phyloP scores from a whole-genome alignment of 495 filamentous ascomycete species.

The Lasiosphaeriaceae sp. region DNA sequence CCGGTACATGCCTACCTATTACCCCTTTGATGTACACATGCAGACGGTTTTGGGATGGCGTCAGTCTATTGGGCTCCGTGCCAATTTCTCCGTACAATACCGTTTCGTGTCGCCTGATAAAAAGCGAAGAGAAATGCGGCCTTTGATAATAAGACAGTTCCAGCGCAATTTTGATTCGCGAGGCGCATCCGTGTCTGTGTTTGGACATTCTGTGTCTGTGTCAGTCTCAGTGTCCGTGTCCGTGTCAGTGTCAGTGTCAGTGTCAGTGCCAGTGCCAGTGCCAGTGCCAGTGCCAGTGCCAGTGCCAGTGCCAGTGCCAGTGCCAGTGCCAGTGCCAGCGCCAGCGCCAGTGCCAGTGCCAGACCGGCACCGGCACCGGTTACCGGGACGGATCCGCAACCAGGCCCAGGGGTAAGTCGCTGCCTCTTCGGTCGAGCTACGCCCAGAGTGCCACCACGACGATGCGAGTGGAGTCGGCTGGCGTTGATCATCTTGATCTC shows the following conservation, averaged over 20 bases:
- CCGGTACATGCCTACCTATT: no score
- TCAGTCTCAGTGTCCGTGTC: conserved; percentile 13
- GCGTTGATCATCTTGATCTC: not conserved
- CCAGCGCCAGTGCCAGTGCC: not conserved
- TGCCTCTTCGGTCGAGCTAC: not conserved
- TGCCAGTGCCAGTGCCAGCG: conserved; percentile 16
- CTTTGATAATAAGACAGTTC: conserved; percentile 21
- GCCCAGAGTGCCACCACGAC: not conserved
- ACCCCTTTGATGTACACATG: conserved; percentile 2
- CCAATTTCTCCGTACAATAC: conserved; percentile 3
- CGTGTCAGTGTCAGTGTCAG: conserved; percentile 21
- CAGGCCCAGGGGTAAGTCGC: not conserved
- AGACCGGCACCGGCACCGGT: not conserved
- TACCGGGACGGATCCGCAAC: conserved; percentile 9
- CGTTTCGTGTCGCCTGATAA: conserved; percentile 11
- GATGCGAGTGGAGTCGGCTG: not conserved
- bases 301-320: conserved; percentile 18
- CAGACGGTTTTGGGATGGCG: conserved; percentile 5
- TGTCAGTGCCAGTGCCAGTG: conserved; percentile 11
- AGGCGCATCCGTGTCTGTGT: conserved; percentile 11
- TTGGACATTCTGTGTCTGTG: conserved; percentile 19
- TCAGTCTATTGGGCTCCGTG: conserved; percentile 11
- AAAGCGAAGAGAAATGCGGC: conserved; percentile 11
- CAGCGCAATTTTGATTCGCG: conserved; percentile 26
- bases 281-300: not conserved